phyloP scores from a whole-genome alignment of 83 land plant species.

The Isoetes engelmannii region DNA sequence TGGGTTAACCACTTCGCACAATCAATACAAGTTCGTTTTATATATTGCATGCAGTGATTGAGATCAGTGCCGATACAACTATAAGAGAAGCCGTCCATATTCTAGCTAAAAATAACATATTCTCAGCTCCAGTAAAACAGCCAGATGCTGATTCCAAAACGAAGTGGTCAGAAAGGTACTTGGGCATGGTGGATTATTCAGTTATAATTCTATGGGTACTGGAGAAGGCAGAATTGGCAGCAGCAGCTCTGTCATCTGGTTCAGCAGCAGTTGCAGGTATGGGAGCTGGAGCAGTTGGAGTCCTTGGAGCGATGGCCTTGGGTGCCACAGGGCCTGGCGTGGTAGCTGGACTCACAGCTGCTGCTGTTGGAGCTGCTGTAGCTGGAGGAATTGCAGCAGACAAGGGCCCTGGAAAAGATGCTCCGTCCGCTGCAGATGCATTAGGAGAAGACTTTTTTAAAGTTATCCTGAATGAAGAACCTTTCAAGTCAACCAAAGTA shows the following conservation, averaged over 20 bases:
- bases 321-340: slow-evolving; percentile 81
- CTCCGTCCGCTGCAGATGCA: slow-evolving; percentile 55
- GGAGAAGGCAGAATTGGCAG: slow-evolving; percentile 84
- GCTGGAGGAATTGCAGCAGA: slow-evolving; percentile 73
- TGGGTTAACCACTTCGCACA: not conserved
- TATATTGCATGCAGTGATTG: slow-evolving; percentile 50
- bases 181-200: slow-evolving; percentile 79
- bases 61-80: slow-evolving; percentile 59
- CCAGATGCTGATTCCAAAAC: slow-evolving; percentile 34
- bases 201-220: slow-evolving; percentile 80
- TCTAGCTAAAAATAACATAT: slow-evolving; percentile 63
- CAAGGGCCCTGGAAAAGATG: slow-evolving; percentile 53
- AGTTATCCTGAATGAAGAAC: slow-evolving; percentile 68
- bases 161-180: slow-evolving; percentile 59
- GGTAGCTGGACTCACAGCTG: slow-evolving; percentile 71
- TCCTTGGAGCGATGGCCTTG: slow-evolving; percentile 65
- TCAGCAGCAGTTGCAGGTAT: slow-evolving; percentile 71
- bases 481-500: slow-evolving; percentile 85
- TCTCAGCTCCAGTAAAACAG: slow-evolving; percentile 73
- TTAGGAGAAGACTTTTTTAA: slow-evolving; percentile 79
- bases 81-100: slow-evolving; percentile 65
- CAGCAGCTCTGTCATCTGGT: slow-evolving; percentile 62
- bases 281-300: slow-evolving; percentile 64
- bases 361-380: slow-evolving; percentile 79
- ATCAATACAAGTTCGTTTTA: not conserved